Percentiles rank a stretch among this genome's conserved stretches.
Conservation (phyloP, 2,329 filamentous ascomycete genomes). For the Penicillium sp. region DNA sequence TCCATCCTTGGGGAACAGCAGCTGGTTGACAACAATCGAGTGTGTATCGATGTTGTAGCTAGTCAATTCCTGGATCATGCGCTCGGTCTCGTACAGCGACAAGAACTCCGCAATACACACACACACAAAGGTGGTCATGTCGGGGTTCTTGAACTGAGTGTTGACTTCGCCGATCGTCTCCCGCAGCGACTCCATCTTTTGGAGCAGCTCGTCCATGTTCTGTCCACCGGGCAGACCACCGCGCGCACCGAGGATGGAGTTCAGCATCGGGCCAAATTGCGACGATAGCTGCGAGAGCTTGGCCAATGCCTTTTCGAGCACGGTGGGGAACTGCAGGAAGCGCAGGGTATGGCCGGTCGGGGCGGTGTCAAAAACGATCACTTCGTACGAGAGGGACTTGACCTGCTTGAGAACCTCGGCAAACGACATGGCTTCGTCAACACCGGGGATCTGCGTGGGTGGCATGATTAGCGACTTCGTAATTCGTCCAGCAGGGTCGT, state of each 20-base stretch:
- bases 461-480: neutral
- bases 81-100: slow-evolving; percentile 94
- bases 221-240: slow-evolving; percentile 84
- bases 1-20: slow-evolving; percentile 82
- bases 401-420: slow-evolving; percentile 99
- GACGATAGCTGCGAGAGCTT: slow-evolving; percentile 91
- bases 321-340: slow-evolving; percentile 96
- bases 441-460: slow-evolving; percentile 74
- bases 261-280: slow-evolving; percentile 94
- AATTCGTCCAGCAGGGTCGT: neutral
- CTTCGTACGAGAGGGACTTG: slow-evolving; percentile 97
- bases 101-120: slow-evolving; percentile 98
- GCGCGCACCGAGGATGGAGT: slow-evolving; percentile 77
- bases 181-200: slow-evolving; percentile 89
- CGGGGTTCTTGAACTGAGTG: slow-evolving; percentile 94
- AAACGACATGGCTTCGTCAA: slow-evolving; percentile 99
- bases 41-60: slow-evolving; percentile 94
- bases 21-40: slow-evolving; percentile 95
- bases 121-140: slow-evolving; percentile 94
- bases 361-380: slow-evolving; percentile 98
- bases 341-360: slow-evolving; percentile 96
- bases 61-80: slow-evolving; percentile 97
- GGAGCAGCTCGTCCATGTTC: slow-evolving; percentile 83
- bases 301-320: slow-evolving; percentile 96
- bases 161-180: slow-evolving; percentile 95